Conservation (phyloP, 805 yeast species). For the Yamadazyma ubonensis region DNA sequence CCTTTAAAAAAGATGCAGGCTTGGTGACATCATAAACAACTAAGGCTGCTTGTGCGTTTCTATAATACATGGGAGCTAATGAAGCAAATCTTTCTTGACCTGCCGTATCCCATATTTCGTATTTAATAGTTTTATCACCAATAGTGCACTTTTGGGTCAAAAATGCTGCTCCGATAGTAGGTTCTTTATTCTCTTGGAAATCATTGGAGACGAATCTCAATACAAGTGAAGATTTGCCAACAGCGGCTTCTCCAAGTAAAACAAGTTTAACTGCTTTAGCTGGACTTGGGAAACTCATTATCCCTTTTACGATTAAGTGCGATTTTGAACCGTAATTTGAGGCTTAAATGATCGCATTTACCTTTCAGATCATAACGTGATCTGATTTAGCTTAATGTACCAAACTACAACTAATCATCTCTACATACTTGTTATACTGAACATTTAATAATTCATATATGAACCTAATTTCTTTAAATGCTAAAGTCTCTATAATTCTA, state of each 20-base stretch:
- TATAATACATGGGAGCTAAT: slow-evolving; percentile 94
- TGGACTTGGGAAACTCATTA: slow-evolving; percentile 17
- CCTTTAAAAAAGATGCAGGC: slow-evolving; percentile 91
- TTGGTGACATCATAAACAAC: slow-evolving; percentile 95
- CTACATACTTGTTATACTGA: no score
- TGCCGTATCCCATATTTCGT: slow-evolving; percentile 96
- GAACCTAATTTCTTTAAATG: no score
- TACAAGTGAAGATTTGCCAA: slow-evolving; percentile 91
- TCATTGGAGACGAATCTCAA: slow-evolving; percentile 91
- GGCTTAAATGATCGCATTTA: no score
- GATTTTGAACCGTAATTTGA: no score
- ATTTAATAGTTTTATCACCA: slow-evolving; percentile 82
- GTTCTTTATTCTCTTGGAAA: slow-evolving; percentile 95
- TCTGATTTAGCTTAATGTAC: no score
- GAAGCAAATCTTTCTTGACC: slow-evolving; percentile 97
- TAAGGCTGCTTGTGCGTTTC: slow-evolving; percentile 95
- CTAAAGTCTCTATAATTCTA: no score
- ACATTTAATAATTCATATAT: no score
- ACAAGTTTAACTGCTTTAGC: slow-evolving; percentile 73
- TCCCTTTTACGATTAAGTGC: neutral
- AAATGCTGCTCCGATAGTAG: slow-evolving; percentile 98
- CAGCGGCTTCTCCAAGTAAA: slow-evolving; percentile 95
- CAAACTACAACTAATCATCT: no score
- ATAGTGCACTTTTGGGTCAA: slow-evolving; percentile 90
- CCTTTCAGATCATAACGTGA: no score